A percentile compares a stretch with the other conserved stretches of the same genome.
These are phyloP conservation scores for Xanthoconium purpureum DNA, from an alignment of 768 basidiomycete genomes.

Conservation along the genomic window DNA sequence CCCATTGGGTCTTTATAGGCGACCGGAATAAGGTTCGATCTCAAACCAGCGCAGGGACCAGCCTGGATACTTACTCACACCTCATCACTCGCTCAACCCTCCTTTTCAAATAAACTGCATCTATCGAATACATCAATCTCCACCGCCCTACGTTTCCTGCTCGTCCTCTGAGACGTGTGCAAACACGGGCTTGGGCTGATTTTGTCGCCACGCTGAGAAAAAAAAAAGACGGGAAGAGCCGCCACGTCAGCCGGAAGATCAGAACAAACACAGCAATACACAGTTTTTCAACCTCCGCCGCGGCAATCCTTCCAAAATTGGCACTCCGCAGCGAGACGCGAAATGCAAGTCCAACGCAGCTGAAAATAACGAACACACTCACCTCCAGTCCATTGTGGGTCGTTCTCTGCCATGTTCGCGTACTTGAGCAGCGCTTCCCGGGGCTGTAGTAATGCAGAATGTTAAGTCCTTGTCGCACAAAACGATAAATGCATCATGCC, in stretches of 20 bases:
- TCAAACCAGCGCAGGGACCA: slow-evolving; percentile 71
- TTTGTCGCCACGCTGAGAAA: slow-evolving; percentile 78
- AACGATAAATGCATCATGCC: slow-evolving; percentile 15
- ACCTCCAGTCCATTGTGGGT: slow-evolving; percentile 87
- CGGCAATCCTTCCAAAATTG: slow-evolving; percentile 27
- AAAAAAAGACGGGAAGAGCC: slow-evolving; percentile 40
- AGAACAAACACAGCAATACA: slow-evolving; percentile 34
- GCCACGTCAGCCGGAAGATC: slow-evolving; percentile 57
- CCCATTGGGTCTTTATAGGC: slow-evolving; percentile 82
- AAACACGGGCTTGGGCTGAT: slow-evolving; percentile 87
- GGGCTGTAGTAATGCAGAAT: slow-evolving; percentile 55
- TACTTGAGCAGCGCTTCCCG: slow-evolving; percentile 96
- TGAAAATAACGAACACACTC: slow-evolving; percentile 34
- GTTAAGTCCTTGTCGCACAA: slow-evolving; percentile 22
- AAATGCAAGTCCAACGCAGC: slow-evolving; percentile 2
- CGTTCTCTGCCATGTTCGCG: slow-evolving; percentile 68
- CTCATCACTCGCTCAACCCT: slow-evolving; percentile 19
- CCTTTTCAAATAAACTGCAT: slow-evolving; percentile 6
- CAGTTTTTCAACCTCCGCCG: slow-evolving; percentile 29
- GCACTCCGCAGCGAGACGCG: slow-evolving; percentile 27
- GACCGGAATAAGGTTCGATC: slow-evolving; percentile 80
- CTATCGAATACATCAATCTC: slow-evolving; percentile 16
- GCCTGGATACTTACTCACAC: slow-evolving; percentile 39
- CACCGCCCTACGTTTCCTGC: slow-evolving; percentile 51
- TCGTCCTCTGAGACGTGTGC: slow-evolving; percentile 54